Evolutionary conservation across 352 stramenopile species (phyloP), one percentile per base, ranked within the genome.

Genomic region (Hyaloperonospora arabidopsidis): DNA sequence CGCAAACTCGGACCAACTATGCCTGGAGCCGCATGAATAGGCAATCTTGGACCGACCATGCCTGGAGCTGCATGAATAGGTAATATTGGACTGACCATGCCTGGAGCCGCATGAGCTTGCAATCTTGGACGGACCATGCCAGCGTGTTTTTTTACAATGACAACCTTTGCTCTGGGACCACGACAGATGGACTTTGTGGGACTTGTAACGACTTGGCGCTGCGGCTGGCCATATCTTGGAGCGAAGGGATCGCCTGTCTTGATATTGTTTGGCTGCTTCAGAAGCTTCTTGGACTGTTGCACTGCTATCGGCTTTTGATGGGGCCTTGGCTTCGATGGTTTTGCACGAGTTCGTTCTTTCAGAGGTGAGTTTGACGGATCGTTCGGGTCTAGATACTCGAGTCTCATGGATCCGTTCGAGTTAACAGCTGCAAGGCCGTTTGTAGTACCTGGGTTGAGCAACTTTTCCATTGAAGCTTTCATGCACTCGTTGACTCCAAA

Each of bases 331-430:
- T 59, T 29, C 19, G 52, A 34, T 39, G 52, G 19, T 13, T 57
- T 54, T 39, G 18, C 38, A 52, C 58, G 45, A 12, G 28, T 44
- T 19, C 52, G 39, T 22, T 63, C 49, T 51, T 63, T 38, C 53
- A 45, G 45, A 41, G 43, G 45, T 43, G 65, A 67, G 35, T n/a
- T 70, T 17, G 65, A 19, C 41, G 65, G 57, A 34, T 73, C 61
- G n/a, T 49, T 73, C 52, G 65, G 57, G 21, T 73, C 22, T 35
- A 73, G 57, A 22, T 73, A 64, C 40, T 73, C 65, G n/a, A 73
- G 47, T 49, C 61, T 67, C 65, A 73, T 73, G 7, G 65, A 70
- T 29, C 65, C 65, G 13, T 73, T 73, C 8, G 65, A 73, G 25
- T 61, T 46, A 1, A 63, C 39, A 2, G 60, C 65, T 13, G 29